Evolutionary conservation across 139 green algal species (phyloP).

Genomic region (Chlamydomonas applanata): DNA sequence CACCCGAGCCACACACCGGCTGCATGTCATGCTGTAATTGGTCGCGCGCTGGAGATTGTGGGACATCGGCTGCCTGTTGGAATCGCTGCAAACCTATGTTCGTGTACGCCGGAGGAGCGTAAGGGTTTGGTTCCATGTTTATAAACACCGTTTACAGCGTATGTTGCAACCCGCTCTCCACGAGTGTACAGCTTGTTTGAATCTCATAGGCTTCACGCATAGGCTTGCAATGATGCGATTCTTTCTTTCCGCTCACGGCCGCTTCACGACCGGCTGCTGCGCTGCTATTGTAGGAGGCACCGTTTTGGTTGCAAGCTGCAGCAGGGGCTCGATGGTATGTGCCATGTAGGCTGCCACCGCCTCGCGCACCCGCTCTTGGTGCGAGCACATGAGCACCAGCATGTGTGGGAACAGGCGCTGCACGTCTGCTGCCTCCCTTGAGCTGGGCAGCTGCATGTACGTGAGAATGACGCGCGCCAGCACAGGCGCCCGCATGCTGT

Average conservation of each 20-base stretch:
- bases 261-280: too few species aligned
- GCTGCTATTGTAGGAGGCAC: too few species aligned
- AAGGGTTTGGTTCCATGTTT: background rate
- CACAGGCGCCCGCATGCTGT: background rate
- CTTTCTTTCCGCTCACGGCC: too few species aligned
- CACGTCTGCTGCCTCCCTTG: background rate
- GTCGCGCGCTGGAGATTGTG: too few species aligned
- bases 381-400: constrained; percentile 16
- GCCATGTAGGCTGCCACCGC: constrained; percentile 8
- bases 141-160: too few species aligned
- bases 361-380: constrained; percentile 7
- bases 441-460: background rate
- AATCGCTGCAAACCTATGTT: constrained; percentile 4
- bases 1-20: too few species aligned
- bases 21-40: too few species aligned
- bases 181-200: too few species aligned
- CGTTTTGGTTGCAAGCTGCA: background rate
- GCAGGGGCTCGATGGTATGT: background rate
- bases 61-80: background rate
- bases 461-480: background rate
- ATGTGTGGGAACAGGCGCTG: background rate
- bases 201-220: too few species aligned
- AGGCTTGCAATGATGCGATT: too few species aligned
- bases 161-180: too few species aligned
- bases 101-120: background rate